Percentiles rank a stretch among this genome's conserved stretches.
Evolutionary conservation across 179 eudicot genomes (phyloP).

Genomic region (Spinacia oleracea): DNA sequence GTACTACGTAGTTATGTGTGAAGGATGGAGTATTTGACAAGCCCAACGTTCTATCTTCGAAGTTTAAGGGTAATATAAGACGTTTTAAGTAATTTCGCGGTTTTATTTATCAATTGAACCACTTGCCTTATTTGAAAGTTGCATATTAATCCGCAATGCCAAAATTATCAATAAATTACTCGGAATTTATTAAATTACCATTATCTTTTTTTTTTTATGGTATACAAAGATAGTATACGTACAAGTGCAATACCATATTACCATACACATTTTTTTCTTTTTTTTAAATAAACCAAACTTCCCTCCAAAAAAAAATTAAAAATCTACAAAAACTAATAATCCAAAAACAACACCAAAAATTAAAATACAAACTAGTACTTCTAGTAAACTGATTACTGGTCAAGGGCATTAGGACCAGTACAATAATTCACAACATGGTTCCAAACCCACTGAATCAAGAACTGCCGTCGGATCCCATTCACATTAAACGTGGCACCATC

Average conservation of each 20-base stretch:
- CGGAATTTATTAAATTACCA: background rate
- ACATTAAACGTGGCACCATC: constrained; percentile 93
- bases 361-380: background rate
- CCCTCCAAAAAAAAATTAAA: background rate
- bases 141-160: no score
- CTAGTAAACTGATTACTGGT: constrained; percentile 33
- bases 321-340: background rate
- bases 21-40: no score
- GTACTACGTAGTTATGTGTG: no score
- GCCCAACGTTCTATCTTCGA: no score
- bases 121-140: no score
- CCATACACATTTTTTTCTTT: constrained; percentile 8
- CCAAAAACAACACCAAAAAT: constrained; percentile 5
- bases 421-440: constrained; percentile 71
- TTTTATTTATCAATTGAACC: no score
- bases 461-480: constrained; percentile 70
- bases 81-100: no score
- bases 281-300: constrained; percentile 9
- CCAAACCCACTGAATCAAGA: constrained; percentile 95
- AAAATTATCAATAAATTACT: no score
- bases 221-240: constrained; percentile 29
- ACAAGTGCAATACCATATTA: constrained; percentile 6
- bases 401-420: constrained; percentile 89
- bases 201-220: constrained; percentile 16
- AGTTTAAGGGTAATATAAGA: no score